Base-by-base conservation (phyloP, 805 yeast genomes). In the Schwanniomyces pseudopolymorphus region DNA sequence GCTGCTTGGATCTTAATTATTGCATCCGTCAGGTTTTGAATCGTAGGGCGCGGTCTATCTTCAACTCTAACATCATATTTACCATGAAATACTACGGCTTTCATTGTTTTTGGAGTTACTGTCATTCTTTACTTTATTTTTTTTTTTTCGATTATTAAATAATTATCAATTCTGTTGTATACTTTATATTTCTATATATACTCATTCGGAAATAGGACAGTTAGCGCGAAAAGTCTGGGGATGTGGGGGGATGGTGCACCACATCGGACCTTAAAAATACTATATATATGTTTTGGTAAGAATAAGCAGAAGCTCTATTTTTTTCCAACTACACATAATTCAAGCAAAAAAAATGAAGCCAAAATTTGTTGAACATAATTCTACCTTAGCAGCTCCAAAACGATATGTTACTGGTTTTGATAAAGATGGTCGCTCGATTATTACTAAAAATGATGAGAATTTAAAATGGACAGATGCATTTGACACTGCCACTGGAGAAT, bases 81-180 rank as follows among this genome's bases (percentile, higher is more conserved):
- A 10, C 40, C 40, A 24, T 21, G 21, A 20, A 37, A 37, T 14
- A 24, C 27, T 8, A 37, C 40, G 20, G 40, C 40, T n/a, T 37
- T 37, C 40, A 37, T 37, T 19, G 40, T 37, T 20, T 20, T 16
- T 14, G 40, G 14, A 16, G 8, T 26, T 26, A 5, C 10, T 4
- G 31, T 26, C 31, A 26, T n/a, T n/a, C n/a, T n/a, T n/a, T n/a
- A n/a, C n/a, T n/a, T n/a, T n/a, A n/a, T n/a, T n/a, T n/a, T n/a
- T n/a, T n/a, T n/a, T n/a, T n/a, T n/a, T n/a, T n/a, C n/a, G n/a
- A n/a, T n/a, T n/a, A 26, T 6, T 26, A 7, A 13, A 10, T 26
- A 26, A 7, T 10, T 10, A 26, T 26, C 4, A 26, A 26, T 10
- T 26, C 5, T 26, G 11, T 26, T 13, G 13, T 7, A 26, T 26